Base-by-base conservation (phyloP, 2,329 filamentous ascomycete species). In the Sclerotinia nivalis region DNA sequence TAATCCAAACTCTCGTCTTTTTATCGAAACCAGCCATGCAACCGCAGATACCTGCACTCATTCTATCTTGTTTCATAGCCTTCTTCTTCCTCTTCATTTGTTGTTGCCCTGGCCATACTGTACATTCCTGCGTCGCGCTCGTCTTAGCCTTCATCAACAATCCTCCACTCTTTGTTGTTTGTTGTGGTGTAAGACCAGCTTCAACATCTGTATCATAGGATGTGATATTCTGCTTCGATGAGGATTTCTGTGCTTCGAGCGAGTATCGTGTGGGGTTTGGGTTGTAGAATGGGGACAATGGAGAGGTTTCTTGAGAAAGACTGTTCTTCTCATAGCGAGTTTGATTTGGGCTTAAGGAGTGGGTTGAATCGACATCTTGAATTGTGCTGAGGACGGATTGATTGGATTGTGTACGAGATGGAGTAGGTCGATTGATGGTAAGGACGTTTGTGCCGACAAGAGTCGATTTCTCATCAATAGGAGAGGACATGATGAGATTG, bases 41-140 rank as follows among this genome's bases (percentile, higher is more conserved):
- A 69, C 83, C 83, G 78, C 86, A 88, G 18, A 73, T 37, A 68
- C 81, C 83, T 73, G 81, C 81, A 80, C 87, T 87, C 71, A 84
- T 83, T 31, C 82, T 83, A 80, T 87, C 87, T 71, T 84, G 83
- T 28, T 82, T 83, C 85, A 85, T 84, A 15, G 82, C 83, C 79
- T 85, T 86, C 71, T 86, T 85, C 81, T 87, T 87, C 71, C 83
- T 81, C 78, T 85, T 86, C 86, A 87, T 88, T 76, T 88, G 84
- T 34, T 84, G 82, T 76, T 87, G 84, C 69, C 85, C 84, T 7
- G 87, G 87, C 87, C 87, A 89, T 25, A 88, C 85, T 58, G 84
- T 81, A 74, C 83, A 85, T 71, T 89, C 85, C 71, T 62, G 59
- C 8, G 56, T 55, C 47, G 47, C 59, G 34, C 66, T 58, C 12